Evolutionary conservation across 495 filamentous ascomycete species (phyloP).

Genomic region (Elaphomyces granulatus): DNA sequence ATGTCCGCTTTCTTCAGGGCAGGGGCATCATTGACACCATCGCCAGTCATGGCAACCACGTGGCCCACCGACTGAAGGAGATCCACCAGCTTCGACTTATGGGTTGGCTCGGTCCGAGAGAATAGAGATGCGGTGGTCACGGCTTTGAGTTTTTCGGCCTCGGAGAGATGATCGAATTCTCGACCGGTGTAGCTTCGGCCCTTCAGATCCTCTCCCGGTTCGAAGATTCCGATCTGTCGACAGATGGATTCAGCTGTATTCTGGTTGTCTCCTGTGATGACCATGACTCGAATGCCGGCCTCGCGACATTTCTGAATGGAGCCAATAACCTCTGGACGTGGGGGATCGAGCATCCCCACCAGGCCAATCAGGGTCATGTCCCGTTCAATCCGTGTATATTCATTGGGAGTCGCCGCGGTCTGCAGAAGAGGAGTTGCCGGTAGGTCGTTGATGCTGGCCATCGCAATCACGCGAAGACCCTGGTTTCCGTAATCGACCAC

Average conservation of each 20-base stretch:
- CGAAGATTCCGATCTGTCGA: slow-evolving; percentile 91
- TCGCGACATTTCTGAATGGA: slow-evolving; percentile 81
- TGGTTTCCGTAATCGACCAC: slow-evolving; percentile 80
- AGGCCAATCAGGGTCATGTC: slow-evolving; percentile 88
- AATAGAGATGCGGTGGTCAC: slow-evolving; percentile 82
- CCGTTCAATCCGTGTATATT: slow-evolving; percentile 80
- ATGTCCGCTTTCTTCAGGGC: slow-evolving; percentile 98
- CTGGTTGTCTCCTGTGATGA: slow-evolving; percentile 96
- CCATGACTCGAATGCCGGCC: slow-evolving; percentile 91
- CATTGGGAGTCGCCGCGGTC: slow-evolving; percentile 62
- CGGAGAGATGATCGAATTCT: slow-evolving; percentile 78
- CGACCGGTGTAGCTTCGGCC: slow-evolving; percentile 93
- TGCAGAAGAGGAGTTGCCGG: slow-evolving; percentile 51
- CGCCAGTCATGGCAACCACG: slow-evolving; percentile 98
- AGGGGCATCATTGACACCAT: slow-evolving; percentile 97
- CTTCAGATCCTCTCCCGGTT: slow-evolving; percentile 59
- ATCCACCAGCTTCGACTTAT: slow-evolving; percentile 95
- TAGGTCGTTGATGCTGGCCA: slow-evolving; percentile 67
- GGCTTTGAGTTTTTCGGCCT: slow-evolving; percentile 63
- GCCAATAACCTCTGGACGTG: slow-evolving; percentile 78
- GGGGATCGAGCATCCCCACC: slow-evolving; percentile 94
- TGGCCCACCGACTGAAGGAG: slow-evolving; percentile 84
- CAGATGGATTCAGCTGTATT: slow-evolving; percentile 97
- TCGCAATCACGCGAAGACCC: slow-evolving; percentile 87
- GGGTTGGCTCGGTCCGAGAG: slow-evolving; percentile 88